Evolutionary conservation across 2,329 filamentous ascomycete genomes (phyloP).

Genomic region (Claviceps capensis): DNA sequence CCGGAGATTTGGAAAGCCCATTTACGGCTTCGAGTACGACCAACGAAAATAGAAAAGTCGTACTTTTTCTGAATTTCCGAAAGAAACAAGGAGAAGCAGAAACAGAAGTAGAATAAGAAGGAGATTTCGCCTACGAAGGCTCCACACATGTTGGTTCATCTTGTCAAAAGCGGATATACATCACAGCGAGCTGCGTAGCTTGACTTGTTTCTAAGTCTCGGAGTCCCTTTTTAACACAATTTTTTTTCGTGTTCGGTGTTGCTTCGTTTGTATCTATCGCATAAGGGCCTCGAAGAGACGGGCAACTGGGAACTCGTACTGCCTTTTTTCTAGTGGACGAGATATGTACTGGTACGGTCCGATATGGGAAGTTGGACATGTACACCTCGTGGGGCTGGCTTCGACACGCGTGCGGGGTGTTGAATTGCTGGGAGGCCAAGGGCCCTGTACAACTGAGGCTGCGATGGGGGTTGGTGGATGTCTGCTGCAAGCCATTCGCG

Average conservation of each 20-base stretch:
- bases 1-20: constrained; percentile 31
- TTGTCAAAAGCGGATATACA: background rate
- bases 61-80: background rate
- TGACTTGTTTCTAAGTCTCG: background rate
- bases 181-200: background rate
- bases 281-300: no score
- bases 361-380: no score
- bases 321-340: no score
- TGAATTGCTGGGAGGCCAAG: no score
- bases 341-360: no score
- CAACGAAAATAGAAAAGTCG: background rate
- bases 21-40: constrained; percentile 43
- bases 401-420: no score
- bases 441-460: no score
- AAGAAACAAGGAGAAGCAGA: background rate
- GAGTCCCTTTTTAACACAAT: background rate
- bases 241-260: background rate
- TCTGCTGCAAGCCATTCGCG: no score
- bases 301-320: no score
- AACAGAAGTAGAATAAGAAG: background rate
- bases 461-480: no score
- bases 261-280: background rate
- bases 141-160: background rate
- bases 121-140: background rate
- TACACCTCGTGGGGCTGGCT: no score